These are phyloP conservation scores for Calcarisporium arbuscula DNA, from an alignment of 2,329 filamentous ascomycete species.

Conservation along the genomic window DNA sequence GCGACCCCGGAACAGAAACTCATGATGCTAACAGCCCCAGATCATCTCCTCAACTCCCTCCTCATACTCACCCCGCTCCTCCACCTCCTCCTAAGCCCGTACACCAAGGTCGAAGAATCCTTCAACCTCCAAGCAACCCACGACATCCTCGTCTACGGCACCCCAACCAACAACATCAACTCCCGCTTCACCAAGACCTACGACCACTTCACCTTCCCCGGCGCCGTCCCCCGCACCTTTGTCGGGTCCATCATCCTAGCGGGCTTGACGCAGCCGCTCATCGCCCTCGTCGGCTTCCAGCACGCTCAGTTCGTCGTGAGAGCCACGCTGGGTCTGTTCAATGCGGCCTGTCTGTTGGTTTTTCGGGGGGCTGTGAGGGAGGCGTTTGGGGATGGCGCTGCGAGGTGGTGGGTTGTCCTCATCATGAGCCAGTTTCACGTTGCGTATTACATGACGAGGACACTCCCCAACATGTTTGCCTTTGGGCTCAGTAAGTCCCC, in stretches of 20 bases:
- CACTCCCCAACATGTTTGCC: conserved; percentile 94
- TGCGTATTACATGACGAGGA: conserved; percentile 85
- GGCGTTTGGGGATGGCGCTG: conserved; percentile 62
- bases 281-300: conserved; percentile 48
- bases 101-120: conserved; percentile 97
- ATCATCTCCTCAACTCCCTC: conserved; percentile 18
- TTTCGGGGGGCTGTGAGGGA: conserved; percentile 58
- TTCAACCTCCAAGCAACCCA: conserved; percentile 95
- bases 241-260: conserved; percentile 74
- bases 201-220: conserved; percentile 87
- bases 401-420: conserved; percentile 73
- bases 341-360: conserved; percentile 60
- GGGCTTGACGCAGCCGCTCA: conserved; percentile 60
- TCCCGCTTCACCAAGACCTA: conserved; percentile 57
- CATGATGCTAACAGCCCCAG: conserved; percentile 15
- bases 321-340: conserved; percentile 69
- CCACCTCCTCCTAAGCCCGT: conserved; percentile 71
- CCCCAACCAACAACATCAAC: conserved; percentile 41
- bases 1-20: too few relatives aligned
- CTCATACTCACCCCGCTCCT: conserved; percentile 54
- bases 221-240: conserved; percentile 87
- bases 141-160: conserved; percentile 78
- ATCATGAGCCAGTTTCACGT: conserved; percentile 86
- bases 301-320: conserved; percentile 61
- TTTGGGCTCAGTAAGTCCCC: conserved; percentile 68